Evolutionary conservation across 805 yeast genomes (phyloP).

Genomic region (Metschnikowia corniflorae): DNA sequence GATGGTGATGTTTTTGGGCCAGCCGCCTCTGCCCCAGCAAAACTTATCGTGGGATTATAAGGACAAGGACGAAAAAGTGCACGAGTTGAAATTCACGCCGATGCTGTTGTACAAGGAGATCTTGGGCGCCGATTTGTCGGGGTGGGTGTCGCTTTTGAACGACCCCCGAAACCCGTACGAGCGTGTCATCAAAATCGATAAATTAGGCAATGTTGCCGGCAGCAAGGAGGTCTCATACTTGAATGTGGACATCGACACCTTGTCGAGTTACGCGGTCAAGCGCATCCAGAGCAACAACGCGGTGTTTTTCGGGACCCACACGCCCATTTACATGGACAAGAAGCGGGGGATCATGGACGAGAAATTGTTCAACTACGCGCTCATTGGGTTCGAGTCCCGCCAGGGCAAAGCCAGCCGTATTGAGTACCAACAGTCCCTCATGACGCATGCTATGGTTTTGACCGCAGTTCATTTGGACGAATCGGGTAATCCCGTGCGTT

Average conservation of each 20-base stretch:
- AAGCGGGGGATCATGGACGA: conserved; percentile 21
- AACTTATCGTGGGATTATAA: conserved; percentile 17
- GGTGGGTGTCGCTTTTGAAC: conserved; percentile 19
- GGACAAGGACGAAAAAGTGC: conserved; percentile 16
- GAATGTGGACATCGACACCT: conserved; percentile 16
- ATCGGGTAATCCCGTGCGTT: conserved; percentile 56
- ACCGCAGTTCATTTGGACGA: conserved; percentile 20
- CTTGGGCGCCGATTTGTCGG: conserved; percentile 15
- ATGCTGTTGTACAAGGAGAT: conserved; percentile 16
- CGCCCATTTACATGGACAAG: conserved; percentile 22
- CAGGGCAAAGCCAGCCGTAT: conserved; percentile 20
- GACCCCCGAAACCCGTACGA: conserved; percentile 22
- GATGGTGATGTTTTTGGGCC: conserved; percentile 20
- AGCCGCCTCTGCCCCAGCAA: conserved; percentile 16
- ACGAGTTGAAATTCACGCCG: conserved; percentile 17
- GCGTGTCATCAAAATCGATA: conserved; percentile 16
- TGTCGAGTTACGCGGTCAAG: conserved; percentile 17
- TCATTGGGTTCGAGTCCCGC: conserved; percentile 14
- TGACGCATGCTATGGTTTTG: conserved; percentile 23
- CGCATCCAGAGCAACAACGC: conserved; percentile 16
- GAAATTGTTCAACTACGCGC: conserved; percentile 16
- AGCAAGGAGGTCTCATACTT: conserved; percentile 18
- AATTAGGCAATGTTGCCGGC: conserved; percentile 20
- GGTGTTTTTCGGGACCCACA: conserved; percentile 22
- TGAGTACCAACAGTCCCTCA: conserved; percentile 19